These are phyloP conservation scores for Albizia julibrissin DNA, from an alignment of 306 rosid genomes.

Conservation along the genomic window DNA sequence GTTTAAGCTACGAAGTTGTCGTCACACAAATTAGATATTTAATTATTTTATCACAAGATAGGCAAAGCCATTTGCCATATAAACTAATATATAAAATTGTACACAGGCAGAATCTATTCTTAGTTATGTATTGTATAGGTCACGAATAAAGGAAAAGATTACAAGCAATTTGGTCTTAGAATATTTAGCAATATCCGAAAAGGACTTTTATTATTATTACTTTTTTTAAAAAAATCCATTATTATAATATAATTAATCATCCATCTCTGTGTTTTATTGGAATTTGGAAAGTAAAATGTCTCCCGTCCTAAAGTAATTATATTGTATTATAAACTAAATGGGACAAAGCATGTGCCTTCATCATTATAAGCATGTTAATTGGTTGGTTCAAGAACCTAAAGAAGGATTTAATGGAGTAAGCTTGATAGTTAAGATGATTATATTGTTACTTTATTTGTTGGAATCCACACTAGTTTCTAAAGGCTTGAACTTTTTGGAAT, in stretches of 20 bases:
- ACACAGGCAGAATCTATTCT: conserved; percentile 1
- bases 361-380: conserved; percentile 23
- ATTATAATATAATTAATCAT: conserved; percentile 13
- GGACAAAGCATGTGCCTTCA: conserved; percentile 16
- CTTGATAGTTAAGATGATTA: neutral
- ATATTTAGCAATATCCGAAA: conserved; percentile 21
- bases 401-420: conserved; percentile 16
- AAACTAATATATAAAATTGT: neutral
- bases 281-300: neutral
- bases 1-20: conserved; percentile 5
- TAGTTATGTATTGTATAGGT: neutral
- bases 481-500: conserved; percentile 2
- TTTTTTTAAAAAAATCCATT: too few species aligned
- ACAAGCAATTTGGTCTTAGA: conserved; percentile 33
- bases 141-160: conserved; percentile 34
- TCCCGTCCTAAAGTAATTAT: neutral
- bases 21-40: neutral
- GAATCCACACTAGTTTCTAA: conserved; percentile 31
- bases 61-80: conserved; percentile 16
- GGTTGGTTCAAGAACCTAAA: conserved; percentile 25
- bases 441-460: neutral
- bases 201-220: conserved; percentile 31
- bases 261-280: conserved; percentile 6
- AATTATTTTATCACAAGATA: neutral
- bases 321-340: neutral